These are phyloP conservation scores for Auriscalpium vulgare DNA, from an alignment of 768 basidiomycete genomes.

Conservation along the genomic window DNA sequence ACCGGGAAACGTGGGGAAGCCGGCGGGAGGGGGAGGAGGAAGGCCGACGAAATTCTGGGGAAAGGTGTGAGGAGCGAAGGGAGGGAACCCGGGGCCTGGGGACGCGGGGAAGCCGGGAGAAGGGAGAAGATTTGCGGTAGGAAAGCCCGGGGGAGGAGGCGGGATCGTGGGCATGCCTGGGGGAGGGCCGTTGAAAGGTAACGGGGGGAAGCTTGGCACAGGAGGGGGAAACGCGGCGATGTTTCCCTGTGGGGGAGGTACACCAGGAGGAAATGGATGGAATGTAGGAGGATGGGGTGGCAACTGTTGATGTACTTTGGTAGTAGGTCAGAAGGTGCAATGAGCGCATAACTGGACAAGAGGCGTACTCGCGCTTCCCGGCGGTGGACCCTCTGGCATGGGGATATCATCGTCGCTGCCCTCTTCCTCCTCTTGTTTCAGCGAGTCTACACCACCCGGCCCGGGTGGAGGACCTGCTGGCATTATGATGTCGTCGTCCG, in stretches of 20 bases:
- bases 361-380: conserved; percentile 23
- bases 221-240: conserved; percentile 8
- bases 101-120: background rate
- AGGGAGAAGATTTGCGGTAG: conserved; percentile 1
- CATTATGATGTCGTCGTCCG: conserved; percentile 58
- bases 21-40: conserved; percentile 18
- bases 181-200: conserved; percentile 12
- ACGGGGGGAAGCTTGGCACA: conserved; percentile 13
- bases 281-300: conserved; percentile 8
- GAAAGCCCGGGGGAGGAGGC: conserved; percentile 6
- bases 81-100: background rate
- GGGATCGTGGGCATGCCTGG: conserved; percentile 11
- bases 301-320: conserved; percentile 15
- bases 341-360: conserved; percentile 15
- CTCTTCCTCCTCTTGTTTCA: conserved; percentile 11
- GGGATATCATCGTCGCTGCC: conserved; percentile 49
- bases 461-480: conserved; percentile 59
- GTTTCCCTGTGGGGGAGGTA: background rate
- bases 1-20: conserved; percentile 16
- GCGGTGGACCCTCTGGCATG: conserved; percentile 57
- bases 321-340: conserved; percentile 12
- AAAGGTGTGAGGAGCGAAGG: conserved; percentile 20
- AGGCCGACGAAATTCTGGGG: conserved; percentile 6
- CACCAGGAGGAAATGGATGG: conserved; percentile 2
- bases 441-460: background rate